Conservation (phyloP, 2,329 filamentous ascomycete genomes). For the Apiospora phragmitis region DNA sequence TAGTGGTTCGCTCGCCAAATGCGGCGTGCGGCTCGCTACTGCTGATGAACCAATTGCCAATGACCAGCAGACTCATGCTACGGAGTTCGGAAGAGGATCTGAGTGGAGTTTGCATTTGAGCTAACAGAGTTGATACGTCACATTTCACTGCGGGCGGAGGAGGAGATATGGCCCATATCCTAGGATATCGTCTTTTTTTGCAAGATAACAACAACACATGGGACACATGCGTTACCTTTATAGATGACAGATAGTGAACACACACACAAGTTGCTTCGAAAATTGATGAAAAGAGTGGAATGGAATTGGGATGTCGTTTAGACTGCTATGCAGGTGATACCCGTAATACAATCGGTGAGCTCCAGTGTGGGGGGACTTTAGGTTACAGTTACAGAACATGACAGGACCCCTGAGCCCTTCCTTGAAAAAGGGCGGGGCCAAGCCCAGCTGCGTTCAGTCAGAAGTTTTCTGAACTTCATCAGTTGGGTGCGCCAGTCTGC, state of each 20-base stretch:
- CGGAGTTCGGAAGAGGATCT: neutral
- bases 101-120: conserved; percentile 1
- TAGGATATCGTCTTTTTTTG: neutral
- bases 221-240: neutral
- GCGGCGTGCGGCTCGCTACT: neutral
- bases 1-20: conserved; percentile 3
- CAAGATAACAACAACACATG: neutral
- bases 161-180: neutral
- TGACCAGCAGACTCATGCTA: neutral
- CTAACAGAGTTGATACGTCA: neutral
- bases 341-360: neutral
- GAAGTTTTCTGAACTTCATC: no score
- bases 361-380: neutral
- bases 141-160: neutral
- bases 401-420: neutral
- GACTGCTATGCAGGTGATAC: neutral
- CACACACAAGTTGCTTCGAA: neutral
- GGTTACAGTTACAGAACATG: neutral
- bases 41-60: neutral
- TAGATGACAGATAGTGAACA: neutral
- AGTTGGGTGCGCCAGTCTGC: no score
- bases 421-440: neutral
- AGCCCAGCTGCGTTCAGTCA: neutral
- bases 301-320: neutral
- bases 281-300: neutral